Conservation (phyloP, 2,329 filamentous ascomycete genomes). For the Pezicula radicicola region DNA sequence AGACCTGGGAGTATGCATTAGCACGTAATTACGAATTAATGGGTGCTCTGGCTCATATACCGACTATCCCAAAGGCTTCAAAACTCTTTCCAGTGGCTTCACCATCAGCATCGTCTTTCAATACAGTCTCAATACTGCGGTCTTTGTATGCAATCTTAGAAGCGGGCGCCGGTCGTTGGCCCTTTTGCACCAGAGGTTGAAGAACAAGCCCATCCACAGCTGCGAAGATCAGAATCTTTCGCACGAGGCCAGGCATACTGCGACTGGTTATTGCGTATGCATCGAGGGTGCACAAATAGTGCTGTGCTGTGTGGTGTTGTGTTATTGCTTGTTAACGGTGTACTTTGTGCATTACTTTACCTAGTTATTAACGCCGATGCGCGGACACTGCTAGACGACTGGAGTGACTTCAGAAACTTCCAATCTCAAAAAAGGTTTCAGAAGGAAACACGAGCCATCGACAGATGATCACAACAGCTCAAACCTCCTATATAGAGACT, state of each 20-base stretch:
- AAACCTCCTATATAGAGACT: no score
- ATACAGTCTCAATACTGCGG: slow-evolving; percentile 17
- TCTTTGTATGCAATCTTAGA: slow-evolving; percentile 29
- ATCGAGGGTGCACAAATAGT: slow-evolving; percentile 8
- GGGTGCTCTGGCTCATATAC: slow-evolving; percentile 16
- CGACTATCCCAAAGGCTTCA: slow-evolving; percentile 31
- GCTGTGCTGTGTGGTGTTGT: not conserved
- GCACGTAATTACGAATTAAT: not conserved
- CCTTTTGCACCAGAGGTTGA: slow-evolving; percentile 25
- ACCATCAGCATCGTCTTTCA: slow-evolving; percentile 12
- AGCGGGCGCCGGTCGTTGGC: slow-evolving; percentile 22
- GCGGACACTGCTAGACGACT: no score
- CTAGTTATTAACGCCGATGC: no score
- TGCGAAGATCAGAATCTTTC: slow-evolving; percentile 31
- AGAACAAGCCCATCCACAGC: slow-evolving; percentile 30
- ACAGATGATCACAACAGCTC: no score
- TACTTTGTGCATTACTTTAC: not conserved
- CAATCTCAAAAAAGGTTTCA: no score
- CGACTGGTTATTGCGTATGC: slow-evolving; percentile 13
- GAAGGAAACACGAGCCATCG: no score
- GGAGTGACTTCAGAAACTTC: no score
- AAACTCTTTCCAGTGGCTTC: slow-evolving; percentile 21
- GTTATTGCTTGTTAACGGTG: not conserved
- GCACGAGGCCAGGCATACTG: slow-evolving; percentile 30
- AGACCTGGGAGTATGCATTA: slow-evolving; percentile 56